phyloP scores from a whole-genome alignment of 75 land plant species.

The Pinus taeda region DNA sequence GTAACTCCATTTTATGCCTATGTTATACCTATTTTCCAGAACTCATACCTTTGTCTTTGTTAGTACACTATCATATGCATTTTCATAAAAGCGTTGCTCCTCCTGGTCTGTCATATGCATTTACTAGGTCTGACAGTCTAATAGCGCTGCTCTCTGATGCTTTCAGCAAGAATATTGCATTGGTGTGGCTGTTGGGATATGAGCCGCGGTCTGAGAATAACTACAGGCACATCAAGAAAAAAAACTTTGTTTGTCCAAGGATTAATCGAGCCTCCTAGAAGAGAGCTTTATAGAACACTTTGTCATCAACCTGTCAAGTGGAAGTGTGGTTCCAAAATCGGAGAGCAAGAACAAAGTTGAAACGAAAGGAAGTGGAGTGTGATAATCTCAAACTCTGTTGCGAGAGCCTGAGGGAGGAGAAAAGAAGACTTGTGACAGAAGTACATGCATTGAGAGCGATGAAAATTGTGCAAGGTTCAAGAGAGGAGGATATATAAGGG shows the following conservation, averaged over 20 bases:
- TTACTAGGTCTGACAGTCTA: too few species aligned
- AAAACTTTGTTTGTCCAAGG: conserved; percentile 28
- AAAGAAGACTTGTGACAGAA: conserved; percentile 75
- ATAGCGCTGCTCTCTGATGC: too few species aligned
- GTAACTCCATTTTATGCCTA: too few species aligned
- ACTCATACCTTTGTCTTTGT: too few species aligned
- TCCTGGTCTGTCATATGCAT: too few species aligned
- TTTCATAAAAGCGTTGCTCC: too few species aligned
- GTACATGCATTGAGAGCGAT: conserved; percentile 66
- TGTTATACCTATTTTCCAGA: too few species aligned
- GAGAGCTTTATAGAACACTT: conserved; percentile 25
- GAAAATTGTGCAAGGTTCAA: conserved; percentile 18
- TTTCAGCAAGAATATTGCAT: too few species aligned
- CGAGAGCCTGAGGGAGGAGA: conserved; percentile 76
- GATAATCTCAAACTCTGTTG: conserved; percentile 79
- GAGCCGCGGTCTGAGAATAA: too few species aligned
- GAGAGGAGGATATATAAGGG: conserved; percentile 35
- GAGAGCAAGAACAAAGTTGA: conserved; percentile 77
- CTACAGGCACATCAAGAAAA: neutral
- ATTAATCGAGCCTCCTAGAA: conserved; percentile 25
- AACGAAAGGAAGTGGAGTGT: conserved; percentile 87
- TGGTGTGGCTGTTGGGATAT: too few species aligned
- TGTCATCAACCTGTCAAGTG: conserved; percentile 31
- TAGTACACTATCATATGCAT: too few species aligned
- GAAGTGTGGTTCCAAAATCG: conserved; percentile 66